These are phyloP conservation scores for Aphanomyces invadans DNA, from an alignment of 352 stramenopile genomes.

Conservation along the genomic window DNA sequence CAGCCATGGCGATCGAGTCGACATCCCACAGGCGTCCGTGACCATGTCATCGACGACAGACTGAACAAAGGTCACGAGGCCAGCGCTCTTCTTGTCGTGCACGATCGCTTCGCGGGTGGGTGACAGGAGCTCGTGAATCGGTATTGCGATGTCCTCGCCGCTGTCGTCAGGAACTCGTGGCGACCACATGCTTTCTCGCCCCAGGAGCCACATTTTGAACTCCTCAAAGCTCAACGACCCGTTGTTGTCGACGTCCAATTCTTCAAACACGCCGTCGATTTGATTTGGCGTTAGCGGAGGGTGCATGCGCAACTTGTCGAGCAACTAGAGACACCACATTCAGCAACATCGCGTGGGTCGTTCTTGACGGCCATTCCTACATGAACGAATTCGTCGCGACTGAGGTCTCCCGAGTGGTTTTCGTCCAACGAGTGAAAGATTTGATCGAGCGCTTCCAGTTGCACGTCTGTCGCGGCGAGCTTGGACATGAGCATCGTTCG, in stretches of 20 bases:
- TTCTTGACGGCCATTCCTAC: constrained; percentile 19
- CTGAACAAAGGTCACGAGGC: background rate
- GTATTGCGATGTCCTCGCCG: background rate
- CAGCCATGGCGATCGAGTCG: background rate
- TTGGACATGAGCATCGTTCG: constrained; percentile 49
- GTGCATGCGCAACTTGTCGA: constrained; percentile 44
- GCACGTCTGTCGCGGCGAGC: constrained; percentile 12
- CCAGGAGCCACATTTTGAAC: constrained; percentile 54
- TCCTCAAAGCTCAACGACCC: constrained; percentile 56
- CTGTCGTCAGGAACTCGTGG: background rate
- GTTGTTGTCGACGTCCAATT: constrained; percentile 67
- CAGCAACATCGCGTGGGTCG: too few relatives aligned
- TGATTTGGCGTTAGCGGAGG: constrained; percentile 45
- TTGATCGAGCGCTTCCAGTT: constrained; percentile 30
- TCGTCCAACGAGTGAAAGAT: constrained; percentile 51
- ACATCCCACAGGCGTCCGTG: background rate
- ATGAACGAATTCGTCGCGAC: constrained; percentile 43
- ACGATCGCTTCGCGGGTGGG: background rate
- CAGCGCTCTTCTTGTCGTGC: background rate
- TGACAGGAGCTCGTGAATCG: background rate
- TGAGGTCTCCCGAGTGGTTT: constrained; percentile 54
- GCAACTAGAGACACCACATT: constrained; percentile 16
- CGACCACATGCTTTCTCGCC: background rate
- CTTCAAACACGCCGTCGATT: constrained; percentile 37
- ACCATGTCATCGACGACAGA: constrained; percentile 8